Conservation (phyloP, 257 asterid species). For the Solanum virginianum region DNA sequence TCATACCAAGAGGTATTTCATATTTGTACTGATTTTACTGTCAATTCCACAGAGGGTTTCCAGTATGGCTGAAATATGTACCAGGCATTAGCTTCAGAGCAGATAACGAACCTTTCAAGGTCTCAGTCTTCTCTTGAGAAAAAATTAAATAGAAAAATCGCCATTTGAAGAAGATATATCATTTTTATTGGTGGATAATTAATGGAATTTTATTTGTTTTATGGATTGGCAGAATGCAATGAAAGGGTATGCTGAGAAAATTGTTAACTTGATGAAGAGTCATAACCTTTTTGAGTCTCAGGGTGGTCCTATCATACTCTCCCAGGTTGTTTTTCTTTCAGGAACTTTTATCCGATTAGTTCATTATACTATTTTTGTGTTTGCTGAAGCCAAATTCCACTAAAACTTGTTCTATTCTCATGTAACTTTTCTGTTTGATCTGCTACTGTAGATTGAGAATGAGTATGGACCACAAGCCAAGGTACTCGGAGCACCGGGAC, state of each 20-base stretch:
- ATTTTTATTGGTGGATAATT: neutral
- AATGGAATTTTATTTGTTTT: neutral
- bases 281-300: slow-evolving; percentile 15
- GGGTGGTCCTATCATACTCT: slow-evolving; percentile 20
- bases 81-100: slow-evolving; percentile 21
- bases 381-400: neutral
- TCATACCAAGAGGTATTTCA: neutral
- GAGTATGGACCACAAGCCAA: slow-evolving; percentile 31
- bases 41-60: slow-evolving; percentile 12
- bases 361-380: neutral
- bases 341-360: neutral
- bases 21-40: neutral
- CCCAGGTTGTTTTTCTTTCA: slow-evolving; percentile 11
- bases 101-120: slow-evolving; percentile 21
- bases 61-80: slow-evolving; percentile 19
- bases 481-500: slow-evolving; percentile 21
- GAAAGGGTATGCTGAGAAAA: slow-evolving; percentile 17
- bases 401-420: neutral
- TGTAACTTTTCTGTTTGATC: neutral
- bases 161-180: neutral
- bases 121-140: neutral
- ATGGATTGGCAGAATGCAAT: slow-evolving; percentile 9
- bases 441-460: slow-evolving; percentile 27
- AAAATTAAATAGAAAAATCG: neutral
- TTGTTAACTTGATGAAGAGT: slow-evolving; percentile 18